Percentiles rank a stretch among this genome's conserved stretches.
These are phyloP conservation scores for Aspergillus amoenus DNA, from an alignment of 2,329 filamentous ascomycete genomes.

Conservation along the genomic window DNA sequence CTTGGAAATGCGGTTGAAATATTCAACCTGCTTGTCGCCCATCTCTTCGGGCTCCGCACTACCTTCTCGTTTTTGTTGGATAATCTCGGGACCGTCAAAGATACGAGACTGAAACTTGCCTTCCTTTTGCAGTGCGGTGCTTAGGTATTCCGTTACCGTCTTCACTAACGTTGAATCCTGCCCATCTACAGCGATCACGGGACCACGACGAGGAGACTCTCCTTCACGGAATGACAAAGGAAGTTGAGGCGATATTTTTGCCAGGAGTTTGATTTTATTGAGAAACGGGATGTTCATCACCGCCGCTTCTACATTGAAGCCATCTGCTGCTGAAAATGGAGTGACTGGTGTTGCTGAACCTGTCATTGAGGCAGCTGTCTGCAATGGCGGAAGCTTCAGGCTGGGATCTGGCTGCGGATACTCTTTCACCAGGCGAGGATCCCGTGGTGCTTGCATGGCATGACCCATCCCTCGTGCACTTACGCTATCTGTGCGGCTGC, in stretches of 20 bases:
- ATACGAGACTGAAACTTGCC: constrained; percentile 52
- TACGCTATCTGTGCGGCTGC: constrained; percentile 41
- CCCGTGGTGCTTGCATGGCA: constrained; percentile 58
- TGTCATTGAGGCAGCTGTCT: constrained; percentile 37
- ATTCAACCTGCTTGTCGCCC: constrained; percentile 54
- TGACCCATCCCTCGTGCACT: constrained; percentile 38
- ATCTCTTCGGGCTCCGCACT: constrained; percentile 31
- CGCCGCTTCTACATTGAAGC: constrained; percentile 62
- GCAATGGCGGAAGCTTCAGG: constrained; percentile 55
- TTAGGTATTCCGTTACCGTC: constrained; percentile 66
- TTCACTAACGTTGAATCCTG: constrained; percentile 62
- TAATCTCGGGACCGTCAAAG: constrained; percentile 47
- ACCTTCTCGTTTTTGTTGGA: constrained; percentile 15
- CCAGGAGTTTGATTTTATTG: constrained; percentile 74
- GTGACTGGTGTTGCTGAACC: constrained; percentile 25
- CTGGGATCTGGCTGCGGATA: constrained; percentile 48
- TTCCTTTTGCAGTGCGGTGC: constrained; percentile 52
- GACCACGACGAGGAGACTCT: constrained; percentile 58
- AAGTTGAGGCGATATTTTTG: constrained; percentile 71
- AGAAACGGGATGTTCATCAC: constrained; percentile 73
- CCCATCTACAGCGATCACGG: constrained; percentile 82
- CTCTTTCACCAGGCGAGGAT: constrained; percentile 27
- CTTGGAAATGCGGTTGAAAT: constrained; percentile 64
- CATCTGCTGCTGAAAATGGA: constrained; percentile 32
- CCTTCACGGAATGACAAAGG: constrained; percentile 33